Conservation (phyloP, 1,284 basidiomycete genomes). For the Ceratobasidium sp. region DNA sequence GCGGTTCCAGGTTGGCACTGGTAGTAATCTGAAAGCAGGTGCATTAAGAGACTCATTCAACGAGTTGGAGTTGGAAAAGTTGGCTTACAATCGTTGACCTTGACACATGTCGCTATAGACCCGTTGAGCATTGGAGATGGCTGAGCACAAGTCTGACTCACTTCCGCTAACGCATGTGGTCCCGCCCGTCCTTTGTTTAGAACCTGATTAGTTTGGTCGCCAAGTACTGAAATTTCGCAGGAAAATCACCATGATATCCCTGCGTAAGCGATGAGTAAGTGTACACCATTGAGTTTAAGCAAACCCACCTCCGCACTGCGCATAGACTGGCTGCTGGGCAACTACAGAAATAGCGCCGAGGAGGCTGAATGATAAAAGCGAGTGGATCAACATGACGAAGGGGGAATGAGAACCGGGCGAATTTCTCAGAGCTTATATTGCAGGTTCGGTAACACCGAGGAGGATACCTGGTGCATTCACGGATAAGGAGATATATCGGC, state of each 20-base stretch:
- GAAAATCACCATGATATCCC: conserved; percentile 26
- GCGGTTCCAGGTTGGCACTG: conserved; percentile 38
- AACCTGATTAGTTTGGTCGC: not conserved
- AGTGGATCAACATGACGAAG: conserved; percentile 13
- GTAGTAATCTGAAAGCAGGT: conserved; percentile 26
- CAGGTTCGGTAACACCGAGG: conserved; percentile 26
- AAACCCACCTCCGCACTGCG: conserved; percentile 35
- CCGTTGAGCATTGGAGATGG: not conserved
- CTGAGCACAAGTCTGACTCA: not conserved
- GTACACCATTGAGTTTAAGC: not conserved
- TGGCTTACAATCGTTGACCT: conserved; percentile 38
- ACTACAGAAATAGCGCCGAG: conserved; percentile 3
- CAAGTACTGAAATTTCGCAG: not conserved
- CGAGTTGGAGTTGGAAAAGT: no score
- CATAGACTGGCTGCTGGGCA: conserved; percentile 38
- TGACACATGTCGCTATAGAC: conserved; percentile 33
- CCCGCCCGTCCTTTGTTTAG: conserved; percentile 32
- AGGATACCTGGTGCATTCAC: conserved; percentile 40
- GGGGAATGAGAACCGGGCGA: not conserved
- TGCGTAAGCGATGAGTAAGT: conserved; percentile 2
- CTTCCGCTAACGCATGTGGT: conserved; percentile 42
- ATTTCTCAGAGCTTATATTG: conserved; percentile 18
- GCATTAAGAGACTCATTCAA: not conserved
- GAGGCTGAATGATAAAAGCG: conserved; percentile 8
- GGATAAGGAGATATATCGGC: conserved; percentile 42